phyloP scores from a whole-genome alignment of 306 rosid species.

The Ochetophila trinervis region DNA sequence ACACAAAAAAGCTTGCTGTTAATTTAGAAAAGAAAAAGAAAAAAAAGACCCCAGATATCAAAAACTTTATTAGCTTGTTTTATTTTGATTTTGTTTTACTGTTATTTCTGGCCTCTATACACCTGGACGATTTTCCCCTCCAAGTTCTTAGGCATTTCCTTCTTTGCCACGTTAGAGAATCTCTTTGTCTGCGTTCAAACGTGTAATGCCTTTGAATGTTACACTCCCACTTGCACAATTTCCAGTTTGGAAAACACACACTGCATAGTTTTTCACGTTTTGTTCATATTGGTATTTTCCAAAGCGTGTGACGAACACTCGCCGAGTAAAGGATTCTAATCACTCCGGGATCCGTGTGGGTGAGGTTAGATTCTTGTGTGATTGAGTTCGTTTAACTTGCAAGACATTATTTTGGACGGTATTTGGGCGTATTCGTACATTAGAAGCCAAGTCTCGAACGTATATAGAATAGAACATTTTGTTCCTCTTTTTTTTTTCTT shows the following conservation, averaged over 20 bases:
- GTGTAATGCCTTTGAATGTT: not conserved
- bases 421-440: too few relatives aligned
- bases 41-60: not conserved
- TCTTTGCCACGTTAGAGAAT: constrained; percentile 39
- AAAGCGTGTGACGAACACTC: not conserved
- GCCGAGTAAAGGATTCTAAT: not conserved
- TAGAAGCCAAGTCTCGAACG: too few relatives aligned
- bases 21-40: not conserved
- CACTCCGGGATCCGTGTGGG: not conserved
- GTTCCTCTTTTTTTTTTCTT: too few relatives aligned
- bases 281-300: not conserved
- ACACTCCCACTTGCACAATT: not conserved
- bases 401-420: too few relatives aligned
- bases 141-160: constrained; percentile 13
- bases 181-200: not conserved
- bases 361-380: not conserved
- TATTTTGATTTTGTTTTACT: not conserved
- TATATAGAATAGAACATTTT: not conserved
- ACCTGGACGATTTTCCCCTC: constrained; percentile 27
- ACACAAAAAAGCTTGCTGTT: constrained; percentile 27
- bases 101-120: not conserved
- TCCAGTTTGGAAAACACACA: too few relatives aligned
- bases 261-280: not conserved
- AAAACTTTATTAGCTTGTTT: not conserved
- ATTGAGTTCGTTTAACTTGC: not conserved